Evolutionary conservation across 331 rosid genomes (phyloP).

Genomic region (Quercus phellos): DNA sequence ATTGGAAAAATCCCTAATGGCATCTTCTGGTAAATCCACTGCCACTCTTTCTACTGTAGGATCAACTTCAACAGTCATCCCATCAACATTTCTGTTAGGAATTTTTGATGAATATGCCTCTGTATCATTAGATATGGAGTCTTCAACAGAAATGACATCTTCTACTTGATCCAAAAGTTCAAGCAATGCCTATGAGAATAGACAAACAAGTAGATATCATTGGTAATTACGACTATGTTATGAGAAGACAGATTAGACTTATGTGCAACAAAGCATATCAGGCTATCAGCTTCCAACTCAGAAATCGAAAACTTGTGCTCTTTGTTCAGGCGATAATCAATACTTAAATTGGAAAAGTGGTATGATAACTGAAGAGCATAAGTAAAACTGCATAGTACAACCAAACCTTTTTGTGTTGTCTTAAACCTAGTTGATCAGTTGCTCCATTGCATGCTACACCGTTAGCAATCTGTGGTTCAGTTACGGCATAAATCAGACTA

Average conservation of each 20-base stretch:
- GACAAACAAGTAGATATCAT: not conserved
- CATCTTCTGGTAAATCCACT: constrained; percentile 15
- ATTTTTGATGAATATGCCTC: constrained; percentile 33
- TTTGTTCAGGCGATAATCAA: not conserved
- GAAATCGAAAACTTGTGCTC: not conserved
- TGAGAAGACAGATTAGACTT: not conserved
- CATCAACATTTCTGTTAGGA: constrained; percentile 28
- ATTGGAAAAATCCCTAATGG: constrained; percentile 16
- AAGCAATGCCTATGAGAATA: constrained; percentile 63
- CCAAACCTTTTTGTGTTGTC: constrained; percentile 76
- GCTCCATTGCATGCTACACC: constrained; percentile 38
- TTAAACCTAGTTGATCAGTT: constrained; percentile 39
- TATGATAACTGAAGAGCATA: not conserved
- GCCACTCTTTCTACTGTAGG: constrained; percentile 22
- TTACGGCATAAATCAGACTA: constrained; percentile 23
- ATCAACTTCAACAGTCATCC: constrained; percentile 29
- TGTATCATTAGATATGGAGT: constrained; percentile 27
- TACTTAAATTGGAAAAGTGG: not conserved
- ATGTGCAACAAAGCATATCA: not conserved
- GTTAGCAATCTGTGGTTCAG: constrained; percentile 41
- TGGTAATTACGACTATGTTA: not conserved
- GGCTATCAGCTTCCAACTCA: not conserved
- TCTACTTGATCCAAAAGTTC: constrained; percentile 94
- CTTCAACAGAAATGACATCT: constrained; percentile 76
- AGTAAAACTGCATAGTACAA: not conserved